A percentile compares a stretch with the other conserved stretches of the same genome.
Evolutionary conservation across 768 basidiomycete species (phyloP).

Genomic region (Boletus speciosus): DNA sequence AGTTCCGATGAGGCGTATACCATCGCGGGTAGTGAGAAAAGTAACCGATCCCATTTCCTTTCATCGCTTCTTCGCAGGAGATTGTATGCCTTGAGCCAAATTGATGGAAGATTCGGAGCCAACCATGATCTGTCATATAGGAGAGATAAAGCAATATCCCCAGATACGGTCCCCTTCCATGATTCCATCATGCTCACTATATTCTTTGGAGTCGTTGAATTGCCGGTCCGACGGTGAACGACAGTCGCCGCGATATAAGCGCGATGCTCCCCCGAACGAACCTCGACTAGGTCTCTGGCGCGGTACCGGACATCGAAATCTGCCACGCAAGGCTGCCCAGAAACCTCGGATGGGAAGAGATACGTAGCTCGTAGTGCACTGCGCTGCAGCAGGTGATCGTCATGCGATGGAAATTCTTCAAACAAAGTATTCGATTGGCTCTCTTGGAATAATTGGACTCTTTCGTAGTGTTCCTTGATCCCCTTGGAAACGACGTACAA

Average conservation of each 20-base stretch:
- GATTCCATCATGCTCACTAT: slow-evolving; percentile 9
- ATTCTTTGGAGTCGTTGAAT: background rate
- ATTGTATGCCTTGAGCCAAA: slow-evolving; percentile 31
- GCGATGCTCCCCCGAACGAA: slow-evolving; percentile 8
- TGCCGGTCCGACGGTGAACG: background rate
- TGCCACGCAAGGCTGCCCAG: background rate
- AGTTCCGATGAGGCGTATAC: slow-evolving; percentile 21
- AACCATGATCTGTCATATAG: slow-evolving; percentile 32
- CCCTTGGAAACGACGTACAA: slow-evolving; percentile 22
- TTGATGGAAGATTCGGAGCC: slow-evolving; percentile 6
- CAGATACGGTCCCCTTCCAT: background rate
- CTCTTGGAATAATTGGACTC: slow-evolving; percentile 11
- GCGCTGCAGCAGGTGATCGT: slow-evolving; percentile 17
- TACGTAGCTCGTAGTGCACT: slow-evolving; percentile 11
- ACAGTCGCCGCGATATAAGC: slow-evolving; percentile 15
- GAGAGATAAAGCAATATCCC: slow-evolving; percentile 3
- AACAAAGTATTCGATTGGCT: background rate
- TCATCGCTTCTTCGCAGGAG: slow-evolving; percentile 15
- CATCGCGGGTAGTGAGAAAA: slow-evolving; percentile 34
- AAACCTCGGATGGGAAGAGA: slow-evolving; percentile 13
- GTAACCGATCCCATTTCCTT: slow-evolving; percentile 17
- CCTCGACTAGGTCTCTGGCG: slow-evolving; percentile 6
- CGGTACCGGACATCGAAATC: slow-evolving; percentile 9
- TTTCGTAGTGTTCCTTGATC: slow-evolving; percentile 30
- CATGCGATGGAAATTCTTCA: slow-evolving; percentile 1